Conservation (phyloP, 1,139 yeast genomes). For the Blastobotrys aristatus region DNA sequence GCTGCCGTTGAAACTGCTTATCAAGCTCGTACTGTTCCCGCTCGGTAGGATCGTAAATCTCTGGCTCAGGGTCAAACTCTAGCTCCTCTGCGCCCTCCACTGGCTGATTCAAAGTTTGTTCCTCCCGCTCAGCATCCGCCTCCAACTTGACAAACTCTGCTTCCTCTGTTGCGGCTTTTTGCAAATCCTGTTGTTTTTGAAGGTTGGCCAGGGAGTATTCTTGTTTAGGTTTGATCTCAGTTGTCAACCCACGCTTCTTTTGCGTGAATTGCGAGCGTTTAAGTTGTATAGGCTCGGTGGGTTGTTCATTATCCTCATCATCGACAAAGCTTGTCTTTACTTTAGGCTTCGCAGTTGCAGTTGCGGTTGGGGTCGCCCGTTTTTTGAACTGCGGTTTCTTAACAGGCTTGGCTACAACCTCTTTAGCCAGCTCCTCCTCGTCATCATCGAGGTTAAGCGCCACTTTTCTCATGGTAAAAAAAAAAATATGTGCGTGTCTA, state of each 20-base stretch:
- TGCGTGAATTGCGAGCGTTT: neutral
- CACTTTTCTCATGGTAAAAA: neutral
- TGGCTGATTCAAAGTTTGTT: neutral
- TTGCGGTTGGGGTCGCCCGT: neutral
- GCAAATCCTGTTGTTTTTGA: neutral
- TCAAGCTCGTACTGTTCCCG: conserved; percentile 24
- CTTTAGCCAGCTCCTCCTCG: conserved; percentile 8
- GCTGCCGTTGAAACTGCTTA: conserved; percentile 35
- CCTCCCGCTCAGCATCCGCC: neutral
- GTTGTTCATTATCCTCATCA: conserved; percentile 10
- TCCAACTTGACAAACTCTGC: conserved; percentile 2
- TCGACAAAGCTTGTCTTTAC: neutral
- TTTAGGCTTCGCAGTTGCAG: neutral
- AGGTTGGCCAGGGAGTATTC: neutral
- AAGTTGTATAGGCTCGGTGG: neutral
- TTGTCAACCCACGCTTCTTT: neutral
- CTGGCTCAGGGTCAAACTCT: conserved; percentile 36
- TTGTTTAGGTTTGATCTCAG: neutral
- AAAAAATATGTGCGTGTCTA: neutral
- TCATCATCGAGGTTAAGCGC: conserved; percentile 1
- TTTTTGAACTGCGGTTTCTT: conserved; percentile 5
- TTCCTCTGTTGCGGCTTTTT: neutral
- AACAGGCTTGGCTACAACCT: neutral
- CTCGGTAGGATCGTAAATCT: conserved; percentile 35
- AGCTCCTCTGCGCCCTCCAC: conserved; percentile 32